Conservation (phyloP, 2,329 filamentous ascomycete genomes). For the Botrytis cinerea region DNA sequence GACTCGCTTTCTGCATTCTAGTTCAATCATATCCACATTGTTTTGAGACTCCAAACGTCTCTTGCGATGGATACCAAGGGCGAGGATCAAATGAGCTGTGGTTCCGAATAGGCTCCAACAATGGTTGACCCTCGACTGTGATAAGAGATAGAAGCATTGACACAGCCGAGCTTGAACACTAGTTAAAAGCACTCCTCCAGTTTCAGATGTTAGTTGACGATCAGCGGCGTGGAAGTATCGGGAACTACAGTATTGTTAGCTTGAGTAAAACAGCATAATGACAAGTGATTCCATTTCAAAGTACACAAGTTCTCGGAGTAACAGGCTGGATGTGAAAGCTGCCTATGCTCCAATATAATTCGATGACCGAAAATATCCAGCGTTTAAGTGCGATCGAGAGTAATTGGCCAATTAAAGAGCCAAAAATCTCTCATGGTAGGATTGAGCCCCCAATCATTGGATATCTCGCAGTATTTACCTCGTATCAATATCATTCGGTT, state of each 20-base stretch:
- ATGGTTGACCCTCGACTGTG: conserved; percentile 43
- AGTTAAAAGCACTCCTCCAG: conserved; percentile 40
- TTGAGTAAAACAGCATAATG: conserved; percentile 25
- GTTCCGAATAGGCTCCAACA: conserved; percentile 44
- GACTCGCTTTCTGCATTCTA: conserved; percentile 54
- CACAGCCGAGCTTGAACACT: conserved; percentile 47
- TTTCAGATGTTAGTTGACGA: conserved; percentile 42
- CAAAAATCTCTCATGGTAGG: neutral
- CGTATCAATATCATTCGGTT: conserved; percentile 25
- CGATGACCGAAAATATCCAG: neutral
- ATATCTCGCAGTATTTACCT: conserved; percentile 17
- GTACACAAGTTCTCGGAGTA: neutral
- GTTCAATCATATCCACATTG: conserved; percentile 44
- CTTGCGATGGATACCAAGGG: conserved; percentile 41
- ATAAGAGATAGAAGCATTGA: conserved; percentile 43
- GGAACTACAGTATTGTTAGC: conserved; percentile 31
- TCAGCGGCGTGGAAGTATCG: conserved; percentile 39
- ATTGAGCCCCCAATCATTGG: neutral
- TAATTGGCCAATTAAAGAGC: neutral
- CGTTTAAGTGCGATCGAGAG: neutral
- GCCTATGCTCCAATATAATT: neutral
- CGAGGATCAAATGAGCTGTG: conserved; percentile 41
- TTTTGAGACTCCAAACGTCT: conserved; percentile 29
- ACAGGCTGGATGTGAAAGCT: neutral
- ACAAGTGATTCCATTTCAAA: neutral